Conservation (phyloP, 2,329 filamentous ascomycete species). For the Fusarium foetens region DNA sequence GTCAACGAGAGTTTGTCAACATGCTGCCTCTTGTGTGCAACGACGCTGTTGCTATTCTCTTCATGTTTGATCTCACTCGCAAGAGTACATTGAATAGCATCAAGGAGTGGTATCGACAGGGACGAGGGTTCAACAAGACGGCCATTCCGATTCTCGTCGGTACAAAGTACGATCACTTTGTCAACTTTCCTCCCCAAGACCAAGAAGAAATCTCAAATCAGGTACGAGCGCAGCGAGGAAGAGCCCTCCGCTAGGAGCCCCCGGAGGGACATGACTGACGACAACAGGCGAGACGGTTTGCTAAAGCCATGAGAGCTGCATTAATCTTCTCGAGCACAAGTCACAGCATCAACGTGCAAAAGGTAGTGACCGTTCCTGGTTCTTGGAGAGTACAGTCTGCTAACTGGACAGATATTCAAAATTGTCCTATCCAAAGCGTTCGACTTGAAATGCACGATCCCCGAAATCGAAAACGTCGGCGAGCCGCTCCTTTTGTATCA, state of each 20-base stretch:
- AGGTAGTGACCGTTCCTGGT: slow-evolving; percentile 62
- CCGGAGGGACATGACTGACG: slow-evolving; percentile 13
- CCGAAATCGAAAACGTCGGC: slow-evolving; percentile 97
- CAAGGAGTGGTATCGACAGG: slow-evolving; percentile 99
- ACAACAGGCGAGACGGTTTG: slow-evolving; percentile 87
- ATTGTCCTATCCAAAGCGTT: slow-evolving; percentile 99
- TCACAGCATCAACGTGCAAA: slow-evolving; percentile 99
- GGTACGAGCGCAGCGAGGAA: slow-evolving; percentile 58
- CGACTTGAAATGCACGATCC: slow-evolving; percentile 98
- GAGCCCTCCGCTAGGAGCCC: slow-evolving; percentile 1
- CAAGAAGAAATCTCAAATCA: slow-evolving; percentile 99
- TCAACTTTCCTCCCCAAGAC: slow-evolving; percentile 96
- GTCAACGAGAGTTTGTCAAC: slow-evolving; percentile 98
- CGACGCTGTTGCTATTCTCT: slow-evolving; percentile 96
- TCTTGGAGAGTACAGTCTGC: neutral
- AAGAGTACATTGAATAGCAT: slow-evolving; percentile 99
- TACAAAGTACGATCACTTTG: slow-evolving; percentile 99
- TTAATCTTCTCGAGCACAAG: slow-evolving; percentile 99
- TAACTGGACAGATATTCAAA: slow-evolving; percentile 85
- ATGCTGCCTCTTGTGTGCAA: slow-evolving; percentile 99
- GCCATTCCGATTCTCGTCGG: slow-evolving; percentile 98
- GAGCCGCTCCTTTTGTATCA: slow-evolving; percentile 95
- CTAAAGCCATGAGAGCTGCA: slow-evolving; percentile 97
- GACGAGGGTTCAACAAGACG: slow-evolving; percentile 98
- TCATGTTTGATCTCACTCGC: slow-evolving; percentile 99